A percentile compares a stretch with the other conserved stretches of the same genome.
These are phyloP conservation scores for Apium graveolens DNA, from an alignment of 129 eudicot genomes.

Conservation along the genomic window DNA sequence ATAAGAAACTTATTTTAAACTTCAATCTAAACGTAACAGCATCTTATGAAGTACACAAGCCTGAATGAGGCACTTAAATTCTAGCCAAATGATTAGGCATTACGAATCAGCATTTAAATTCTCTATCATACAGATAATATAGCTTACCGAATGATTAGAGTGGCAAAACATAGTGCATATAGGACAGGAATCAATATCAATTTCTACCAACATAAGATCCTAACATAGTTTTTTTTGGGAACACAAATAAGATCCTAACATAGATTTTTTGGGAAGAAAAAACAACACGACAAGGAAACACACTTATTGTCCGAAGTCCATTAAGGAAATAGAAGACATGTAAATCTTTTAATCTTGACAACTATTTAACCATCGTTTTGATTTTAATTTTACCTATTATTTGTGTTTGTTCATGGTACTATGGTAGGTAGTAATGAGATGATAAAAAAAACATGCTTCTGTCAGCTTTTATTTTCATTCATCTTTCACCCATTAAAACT, in stretches of 20 bases:
- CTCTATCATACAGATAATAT: not conserved
- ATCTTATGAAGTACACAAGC: not conserved
- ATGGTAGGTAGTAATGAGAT: not conserved
- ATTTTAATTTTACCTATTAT: not conserved
- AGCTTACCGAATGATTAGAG: not conserved
- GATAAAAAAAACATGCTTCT: not conserved
- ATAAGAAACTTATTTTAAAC: not conserved
- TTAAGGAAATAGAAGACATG: not conserved
- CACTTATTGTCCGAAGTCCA: not conserved
- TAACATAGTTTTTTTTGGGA: not conserved
- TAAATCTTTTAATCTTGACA: not conserved
- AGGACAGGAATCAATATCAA: not conserved
- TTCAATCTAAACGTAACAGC: not conserved
- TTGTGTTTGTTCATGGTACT: not conserved
- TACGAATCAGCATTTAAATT: not conserved
- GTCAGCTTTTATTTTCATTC: not conserved
- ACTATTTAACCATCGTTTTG: not conserved
- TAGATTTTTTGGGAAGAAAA: no score
- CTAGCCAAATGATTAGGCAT: not conserved
- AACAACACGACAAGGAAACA: not conserved
- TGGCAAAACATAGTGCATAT: not conserved
- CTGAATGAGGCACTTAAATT: not conserved
- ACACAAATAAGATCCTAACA: no score
- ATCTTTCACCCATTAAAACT: not conserved
- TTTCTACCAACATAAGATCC: not conserved